Evolutionary conservation across 805 yeast species (phyloP), one percentile per base, ranked within the genome.

Genomic region (Saccharomycopsis guyanensis): DNA sequence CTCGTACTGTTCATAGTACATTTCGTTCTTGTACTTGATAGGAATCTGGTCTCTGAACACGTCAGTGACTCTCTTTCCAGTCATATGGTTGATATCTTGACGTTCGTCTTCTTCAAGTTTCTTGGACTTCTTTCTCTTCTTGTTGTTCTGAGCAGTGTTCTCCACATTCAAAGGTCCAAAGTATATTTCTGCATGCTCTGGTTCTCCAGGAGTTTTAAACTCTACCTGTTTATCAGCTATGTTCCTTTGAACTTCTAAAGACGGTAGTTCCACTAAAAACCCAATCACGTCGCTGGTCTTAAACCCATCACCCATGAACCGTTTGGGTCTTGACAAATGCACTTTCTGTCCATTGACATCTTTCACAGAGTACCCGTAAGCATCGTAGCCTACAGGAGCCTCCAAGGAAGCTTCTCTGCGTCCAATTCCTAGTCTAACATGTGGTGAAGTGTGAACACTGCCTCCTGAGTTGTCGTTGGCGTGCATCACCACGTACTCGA

Each of bases 301-400:
- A 54, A 87, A 78, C 1, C 83, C 79, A 10, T 38, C 43, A 2
- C 63, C 56, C 69, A 82, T 68, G 53, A 77, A 75, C 29, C 72
- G 70, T 22, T 63, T 59, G 0, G 87, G 86, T 41, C 89, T 72
- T 49, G 91, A 80, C 38, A 82, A 64, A 53, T 93, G 94, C 20
- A 93, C 71, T 24, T 75, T 76, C 54, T 85, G 84, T 2, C 95
- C 89, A 4, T 73, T 70, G 32, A 73, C 72, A 63, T 91, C 97
- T 49, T 97, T 71, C 2, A 93, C 58, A 2, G 96, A 97, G 62
- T 93, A 91, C 0, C 96, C 91, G 64, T 88, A 93, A 0, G 88
- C 91, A 62, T 93, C 97, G 57, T 77, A 86, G 2, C 99, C 99
- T 4, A 89, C 93, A 0, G 99, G 97, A 0, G 95, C 95, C 55